Evolutionary conservation across 2,329 filamentous ascomycete genomes (phyloP).

Genomic region (Phoma sp.): DNA sequence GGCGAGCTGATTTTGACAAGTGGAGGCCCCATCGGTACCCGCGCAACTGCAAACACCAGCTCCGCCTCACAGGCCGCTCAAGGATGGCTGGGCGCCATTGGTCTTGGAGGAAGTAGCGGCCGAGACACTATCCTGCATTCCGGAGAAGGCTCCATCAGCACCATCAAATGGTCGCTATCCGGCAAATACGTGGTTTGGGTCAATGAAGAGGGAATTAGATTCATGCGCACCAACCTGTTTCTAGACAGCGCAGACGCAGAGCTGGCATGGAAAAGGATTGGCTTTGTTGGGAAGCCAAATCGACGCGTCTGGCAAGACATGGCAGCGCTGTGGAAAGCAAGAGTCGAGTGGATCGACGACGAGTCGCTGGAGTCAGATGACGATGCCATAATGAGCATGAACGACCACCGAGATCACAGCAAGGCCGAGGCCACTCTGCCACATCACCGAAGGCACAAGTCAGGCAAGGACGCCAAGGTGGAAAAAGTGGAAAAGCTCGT

Average conservation of each 20-base stretch:
- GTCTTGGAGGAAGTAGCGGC: slow-evolving; percentile 76
- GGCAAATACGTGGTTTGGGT: slow-evolving; percentile 94
- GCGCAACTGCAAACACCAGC: slow-evolving; percentile 82
- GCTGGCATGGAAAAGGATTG: slow-evolving; percentile 91
- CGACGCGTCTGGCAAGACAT: slow-evolving; percentile 92
- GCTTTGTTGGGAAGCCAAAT: slow-evolving; percentile 87
- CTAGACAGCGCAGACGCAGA: slow-evolving; percentile 78
- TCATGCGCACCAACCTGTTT: slow-evolving; percentile 89
- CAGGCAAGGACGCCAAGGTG: slow-evolving; percentile 35
- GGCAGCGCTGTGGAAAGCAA: slow-evolving; percentile 92
- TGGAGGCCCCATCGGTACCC: slow-evolving; percentile 79
- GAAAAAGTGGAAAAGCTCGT: slow-evolving; percentile 73
- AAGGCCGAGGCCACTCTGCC: slow-evolving; percentile 42
- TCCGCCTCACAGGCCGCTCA: slow-evolving; percentile 84
- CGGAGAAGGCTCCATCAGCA: slow-evolving; percentile 88
- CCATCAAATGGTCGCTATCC: slow-evolving; percentile 92
- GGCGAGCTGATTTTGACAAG: slow-evolving; percentile 86
- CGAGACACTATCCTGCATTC: slow-evolving; percentile 88
- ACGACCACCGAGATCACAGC: slow-evolving; percentile 41
- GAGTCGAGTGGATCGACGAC: slow-evolving; percentile 92
- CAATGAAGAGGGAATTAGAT: slow-evolving; percentile 96
- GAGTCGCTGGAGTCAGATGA: slow-evolving; percentile 77
- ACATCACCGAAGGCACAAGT: slow-evolving; percentile 54
- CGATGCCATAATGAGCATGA: slow-evolving; percentile 50
- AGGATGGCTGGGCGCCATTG: slow-evolving; percentile 90